Evolutionary conservation across 345 rosid species (phyloP), one percentile per base, ranked within the genome.

Genomic region (Heritiera fomes): DNA sequence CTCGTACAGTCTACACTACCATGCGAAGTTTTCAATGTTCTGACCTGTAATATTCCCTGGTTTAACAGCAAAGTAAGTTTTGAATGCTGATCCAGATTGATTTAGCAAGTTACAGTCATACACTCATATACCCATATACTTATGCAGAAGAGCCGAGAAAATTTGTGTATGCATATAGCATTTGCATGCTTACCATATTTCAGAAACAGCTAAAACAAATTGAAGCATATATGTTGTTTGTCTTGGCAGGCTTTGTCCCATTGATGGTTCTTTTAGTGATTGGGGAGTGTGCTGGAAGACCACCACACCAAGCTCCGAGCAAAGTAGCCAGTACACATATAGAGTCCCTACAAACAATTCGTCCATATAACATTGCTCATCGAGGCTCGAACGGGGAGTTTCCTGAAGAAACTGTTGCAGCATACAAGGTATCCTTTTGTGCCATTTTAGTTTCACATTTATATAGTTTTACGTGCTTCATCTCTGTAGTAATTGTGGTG

Each of bases 341-440:
- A 81, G 87, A 83, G 76, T 89, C 90, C 28, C 78, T 93, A 60
- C 98, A 95, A 85, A 90, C 98, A 81, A 86, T 84, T 56, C 93
- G 97, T 55, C 91, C 98, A 0, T 95, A 85, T 78, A 95, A 95
- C 70, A 78, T 95, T 80, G 98, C 97, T 8, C 98, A 95, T 85
- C 86, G 98, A 81, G 98, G 98, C 84, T 89, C 97, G n/a, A 91
- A 91, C 78, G 98, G 98, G 66, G 98, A 93, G 84, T 20, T 95
- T 41, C 98, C 98, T 53, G 98, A 95, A 90, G 98, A 95, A 90
- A 95, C 97, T 72, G 89, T 90, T 77, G 89, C 92, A 79, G 92
- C 98, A 34, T 95, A 95, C 86, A 73, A 84, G 92, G 98, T 93
- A 77, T 40, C 52, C 1, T 66, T 65, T 1, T 38, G 71, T 17